These are phyloP conservation scores for Pholiota adiposa DNA, from an alignment of 1,284 basidiomycete species.

Conservation along the genomic window DNA sequence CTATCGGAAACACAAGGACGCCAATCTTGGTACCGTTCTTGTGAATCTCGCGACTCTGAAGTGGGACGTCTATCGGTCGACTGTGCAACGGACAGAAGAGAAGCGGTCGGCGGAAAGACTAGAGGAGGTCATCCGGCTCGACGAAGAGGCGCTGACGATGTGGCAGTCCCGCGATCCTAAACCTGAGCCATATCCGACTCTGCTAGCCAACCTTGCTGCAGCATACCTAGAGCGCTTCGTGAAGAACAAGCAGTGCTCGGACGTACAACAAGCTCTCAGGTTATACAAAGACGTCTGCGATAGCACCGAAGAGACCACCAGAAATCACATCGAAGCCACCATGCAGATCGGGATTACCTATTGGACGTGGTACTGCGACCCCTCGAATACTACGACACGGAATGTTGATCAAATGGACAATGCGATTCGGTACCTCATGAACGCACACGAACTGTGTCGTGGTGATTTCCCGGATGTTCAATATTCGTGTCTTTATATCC, in stretches of 20 bases:
- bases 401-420: neutral
- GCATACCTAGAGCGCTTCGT: neutral
- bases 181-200: neutral
- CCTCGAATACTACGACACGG: neutral
- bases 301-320: neutral
- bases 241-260: neutral
- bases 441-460: neutral
- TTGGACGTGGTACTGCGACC: neutral
- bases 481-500: neutral
- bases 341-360: neutral
- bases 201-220: constrained; percentile 11
- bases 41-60: neutral
- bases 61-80: neutral
- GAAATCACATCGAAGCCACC: neutral
- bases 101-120: neutral
- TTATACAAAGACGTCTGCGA: neutral
- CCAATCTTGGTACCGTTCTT: neutral
- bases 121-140: constrained; percentile 5
- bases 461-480: neutral
- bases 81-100: neutral
- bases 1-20: neutral
- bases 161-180: neutral
- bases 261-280: neutral
- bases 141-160: constrained; percentile 2
- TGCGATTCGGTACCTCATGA: neutral